Evolutionary conservation across 2,329 filamentous ascomycete genomes (phyloP).

Genomic region (Trichoderma breve): DNA sequence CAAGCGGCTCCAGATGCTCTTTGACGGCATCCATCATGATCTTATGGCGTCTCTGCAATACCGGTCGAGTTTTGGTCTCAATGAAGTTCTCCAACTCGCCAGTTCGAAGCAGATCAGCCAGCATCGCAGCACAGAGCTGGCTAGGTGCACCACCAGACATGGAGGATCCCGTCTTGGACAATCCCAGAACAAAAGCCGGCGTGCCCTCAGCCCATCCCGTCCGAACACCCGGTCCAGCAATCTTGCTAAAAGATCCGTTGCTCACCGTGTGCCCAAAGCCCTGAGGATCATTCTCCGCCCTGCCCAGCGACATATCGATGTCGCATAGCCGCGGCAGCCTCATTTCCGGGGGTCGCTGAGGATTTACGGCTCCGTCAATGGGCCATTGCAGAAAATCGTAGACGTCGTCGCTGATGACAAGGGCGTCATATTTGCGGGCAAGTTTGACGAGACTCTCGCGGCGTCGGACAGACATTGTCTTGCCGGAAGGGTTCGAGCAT

Average conservation of each 20-base stretch:
- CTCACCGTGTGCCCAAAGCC: constrained; percentile 76
- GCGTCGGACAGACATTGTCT: constrained; percentile 70
- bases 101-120: constrained; percentile 47
- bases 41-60: constrained; percentile 45
- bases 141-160: constrained; percentile 57
- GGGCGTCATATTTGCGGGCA: constrained; percentile 73
- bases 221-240: constrained; percentile 74
- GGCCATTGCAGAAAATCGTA: constrained; percentile 92
- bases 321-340: constrained; percentile 76
- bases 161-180: constrained; percentile 53
- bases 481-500: constrained; percentile 83
- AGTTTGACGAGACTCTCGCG: constrained; percentile 70
- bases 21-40: constrained; percentile 59
- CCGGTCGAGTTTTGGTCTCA: constrained; percentile 41
- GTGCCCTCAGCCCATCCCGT: constrained; percentile 87
- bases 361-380: constrained; percentile 36
- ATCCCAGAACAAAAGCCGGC: constrained; percentile 49
- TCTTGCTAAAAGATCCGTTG: constrained; percentile 89
- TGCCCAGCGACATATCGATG: constrained; percentile 67
- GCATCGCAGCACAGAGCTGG: constrained; percentile 52
- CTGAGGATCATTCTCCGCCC: constrained; percentile 41
- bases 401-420: constrained; percentile 88
- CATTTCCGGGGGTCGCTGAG: constrained; percentile 33
- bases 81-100: constrained; percentile 48
- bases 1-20: constrained; percentile 60